Conservation (phyloP, 2,329 filamentous ascomycete species). For the Sarocladiaceae sp. region DNA sequence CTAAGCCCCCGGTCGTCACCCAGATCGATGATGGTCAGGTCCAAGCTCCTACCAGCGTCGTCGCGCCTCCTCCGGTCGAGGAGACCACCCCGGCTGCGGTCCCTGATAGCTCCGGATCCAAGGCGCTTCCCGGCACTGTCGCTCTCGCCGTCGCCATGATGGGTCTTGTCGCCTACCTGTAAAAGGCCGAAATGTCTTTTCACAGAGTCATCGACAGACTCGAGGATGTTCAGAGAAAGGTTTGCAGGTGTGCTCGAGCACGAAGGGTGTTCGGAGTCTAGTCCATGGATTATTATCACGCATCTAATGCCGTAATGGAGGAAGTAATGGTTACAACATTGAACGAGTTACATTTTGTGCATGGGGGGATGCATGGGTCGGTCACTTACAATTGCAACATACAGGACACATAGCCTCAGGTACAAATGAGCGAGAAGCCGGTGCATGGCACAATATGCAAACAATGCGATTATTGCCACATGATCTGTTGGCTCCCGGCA, state of each 20-base stretch:
- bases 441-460: slow-evolving; percentile 7
- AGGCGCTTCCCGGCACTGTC: slow-evolving; percentile 11
- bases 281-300: background rate
- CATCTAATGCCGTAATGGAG: slow-evolving; percentile 7
- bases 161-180: slow-evolving; percentile 16
- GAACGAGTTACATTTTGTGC: background rate
- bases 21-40: slow-evolving; percentile 26
- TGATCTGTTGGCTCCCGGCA: no score
- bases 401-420: slow-evolving; percentile 1
- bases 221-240: background rate
- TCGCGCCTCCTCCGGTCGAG: background rate
- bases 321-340: background rate
- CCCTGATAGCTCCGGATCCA: slow-evolving; percentile 10
- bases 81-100: slow-evolving; percentile 11
- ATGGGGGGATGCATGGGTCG: background rate
- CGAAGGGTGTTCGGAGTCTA: background rate
- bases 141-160: slow-evolving; percentile 14
- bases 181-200: slow-evolving; percentile 7
- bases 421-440: slow-evolving; percentile 7
- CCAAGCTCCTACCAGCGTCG: slow-evolving; percentile 18
- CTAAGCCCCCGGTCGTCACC: slow-evolving; percentile 12
- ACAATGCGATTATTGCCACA: background rate
- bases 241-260: background rate
- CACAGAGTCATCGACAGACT: background rate
- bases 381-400: background rate